These are phyloP conservation scores for Hypoxylon sp. DNA, from an alignment of 2,329 filamentous ascomycete genomes.

Conservation along the genomic window DNA sequence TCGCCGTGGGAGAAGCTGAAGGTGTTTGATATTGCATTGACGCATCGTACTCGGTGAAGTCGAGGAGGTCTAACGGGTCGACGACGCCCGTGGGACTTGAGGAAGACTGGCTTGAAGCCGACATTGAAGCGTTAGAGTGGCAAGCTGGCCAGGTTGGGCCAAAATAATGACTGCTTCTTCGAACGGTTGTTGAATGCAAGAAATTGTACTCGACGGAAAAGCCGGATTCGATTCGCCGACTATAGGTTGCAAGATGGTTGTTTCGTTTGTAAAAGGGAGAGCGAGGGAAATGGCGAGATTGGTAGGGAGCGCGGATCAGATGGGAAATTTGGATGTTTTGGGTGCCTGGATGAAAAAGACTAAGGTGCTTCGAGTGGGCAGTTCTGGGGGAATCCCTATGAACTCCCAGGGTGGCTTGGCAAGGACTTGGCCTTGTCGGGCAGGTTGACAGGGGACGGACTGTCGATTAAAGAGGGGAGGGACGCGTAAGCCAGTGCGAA, in stretches of 20 bases:
- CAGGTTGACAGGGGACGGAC: conserved; percentile 47
- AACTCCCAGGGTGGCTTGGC: conserved; percentile 44
- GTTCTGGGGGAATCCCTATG: conserved; percentile 23
- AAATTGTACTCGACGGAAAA: conserved; percentile 15
- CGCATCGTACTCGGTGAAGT: conserved; percentile 74
- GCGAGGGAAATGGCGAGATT: conserved; percentile 31
- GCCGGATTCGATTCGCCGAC: conserved; percentile 13
- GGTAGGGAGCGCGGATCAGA: conserved; percentile 35
- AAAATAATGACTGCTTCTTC: conserved; percentile 1
- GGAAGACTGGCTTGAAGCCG: conserved; percentile 46
- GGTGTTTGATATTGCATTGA: conserved; percentile 72
- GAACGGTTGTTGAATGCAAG: background rate
- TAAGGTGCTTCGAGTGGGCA: conserved; percentile 28
- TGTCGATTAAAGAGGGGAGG: conserved; percentile 52
- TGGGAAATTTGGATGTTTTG: conserved; percentile 45
- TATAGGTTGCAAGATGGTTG: conserved; percentile 9
- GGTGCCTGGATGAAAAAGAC: conserved; percentile 34
- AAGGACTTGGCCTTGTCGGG: conserved; percentile 37
- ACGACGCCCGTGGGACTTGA: conserved; percentile 54
- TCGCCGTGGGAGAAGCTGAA: conserved; percentile 69
- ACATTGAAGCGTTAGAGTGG: conserved; percentile 26
- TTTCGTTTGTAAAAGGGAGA: conserved; percentile 23
- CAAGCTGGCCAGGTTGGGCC: conserved; percentile 4
- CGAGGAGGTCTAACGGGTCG: conserved; percentile 71
- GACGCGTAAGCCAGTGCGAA: conserved; percentile 56